Evolutionary conservation across 2,329 filamentous ascomycete species (phyloP).

Genomic region (Cylindrodendrum hubeiense): DNA sequence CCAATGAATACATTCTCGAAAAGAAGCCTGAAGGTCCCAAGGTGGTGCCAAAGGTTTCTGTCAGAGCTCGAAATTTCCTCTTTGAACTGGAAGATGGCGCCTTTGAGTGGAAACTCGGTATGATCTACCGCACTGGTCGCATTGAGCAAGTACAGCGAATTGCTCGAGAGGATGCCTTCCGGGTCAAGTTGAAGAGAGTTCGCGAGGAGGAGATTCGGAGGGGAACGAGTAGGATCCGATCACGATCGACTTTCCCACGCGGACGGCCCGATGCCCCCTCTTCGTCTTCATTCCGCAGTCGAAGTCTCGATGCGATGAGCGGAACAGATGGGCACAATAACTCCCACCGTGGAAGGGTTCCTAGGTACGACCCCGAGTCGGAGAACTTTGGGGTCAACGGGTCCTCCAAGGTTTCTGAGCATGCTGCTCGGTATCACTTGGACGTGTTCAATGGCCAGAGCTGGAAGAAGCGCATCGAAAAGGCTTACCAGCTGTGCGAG

Average conservation of each 20-base stretch:
- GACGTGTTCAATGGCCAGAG: conserved; percentile 86
- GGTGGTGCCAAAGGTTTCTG: conserved; percentile 84
- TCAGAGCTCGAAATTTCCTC: conserved; percentile 84
- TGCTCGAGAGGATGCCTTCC: conserved; percentile 90
- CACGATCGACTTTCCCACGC: conserved; percentile 63
- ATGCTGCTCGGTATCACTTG: conserved; percentile 81
- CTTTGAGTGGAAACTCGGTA: conserved; percentile 96
- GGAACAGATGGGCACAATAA: conserved; percentile 47
- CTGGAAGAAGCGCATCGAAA: conserved; percentile 93
- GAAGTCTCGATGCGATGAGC: conserved; percentile 63
- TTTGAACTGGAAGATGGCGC: conserved; percentile 96
- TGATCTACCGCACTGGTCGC: conserved; percentile 91
- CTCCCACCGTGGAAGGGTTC: conserved; percentile 58
- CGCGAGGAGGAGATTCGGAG: conserved; percentile 75
- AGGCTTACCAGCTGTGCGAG: conserved; percentile 76
- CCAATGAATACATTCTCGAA: conserved; percentile 87
- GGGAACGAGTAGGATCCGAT: conserved; percentile 64
- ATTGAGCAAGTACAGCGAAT: conserved; percentile 91
- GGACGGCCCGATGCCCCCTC: conserved; percentile 48
- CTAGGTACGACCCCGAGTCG: conserved; percentile 84
- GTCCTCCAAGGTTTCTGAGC: conserved; percentile 77
- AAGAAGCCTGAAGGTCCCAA: conserved; percentile 91
- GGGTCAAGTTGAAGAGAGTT: conserved; percentile 87
- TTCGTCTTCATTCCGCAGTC: conserved; percentile 62
- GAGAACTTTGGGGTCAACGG: conserved; percentile 75